Base-by-base conservation (phyloP, 2,329 filamentous ascomycete genomes). In the Plectosphaerella cucumerina region DNA sequence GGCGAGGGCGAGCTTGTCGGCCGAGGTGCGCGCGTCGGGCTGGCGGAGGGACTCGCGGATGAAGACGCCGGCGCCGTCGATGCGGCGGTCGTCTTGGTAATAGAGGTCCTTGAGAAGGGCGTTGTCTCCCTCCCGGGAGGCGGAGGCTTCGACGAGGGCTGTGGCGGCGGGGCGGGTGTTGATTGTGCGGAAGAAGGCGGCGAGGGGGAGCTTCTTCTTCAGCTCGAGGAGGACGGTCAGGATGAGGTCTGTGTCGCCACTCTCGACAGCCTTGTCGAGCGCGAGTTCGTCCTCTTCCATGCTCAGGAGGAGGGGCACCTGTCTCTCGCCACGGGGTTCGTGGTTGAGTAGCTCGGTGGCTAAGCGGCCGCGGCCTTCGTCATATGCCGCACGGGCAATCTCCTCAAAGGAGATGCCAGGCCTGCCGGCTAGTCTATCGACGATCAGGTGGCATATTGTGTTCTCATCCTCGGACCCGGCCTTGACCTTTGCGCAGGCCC, bases 241-340 rank as follows among this genome's bases (percentile, higher is more conserved):
- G n/a, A 96, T 83, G 2, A 99, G 79, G 59, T 99, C 94, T 0
- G 92, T 93, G 63, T 99, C 94, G 17, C 93, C 93, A 54, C 90
- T 96, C 66, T 97, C 91, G 53, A 97, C 90, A 10, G 94, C 93
- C 68, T 97, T 99, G 74, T 97, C 93, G 0, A 99, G 81, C 0
- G 94, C 94, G 39, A 97, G 84, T 57, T 92, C 90, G 58, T 97
- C 93, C 67, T 99, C 92, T 60, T 96, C 92, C 89, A 97, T 97
- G 65, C 82, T 91, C 41, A 99, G 76, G 2, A 99, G 80, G 3
- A 99, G 79, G 0, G 94, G 94, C 0, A 99, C 94, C 69, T 99
- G 94, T 57, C 93, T 90, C n/a, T 93, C 94, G 2, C 91, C 93
- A 51, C 94, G 84, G 10, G 93, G 91, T 64, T 99, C 94, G 62